Conservation (phyloP, 495 filamentous ascomycete species). For the Neurospora terricola region DNA sequence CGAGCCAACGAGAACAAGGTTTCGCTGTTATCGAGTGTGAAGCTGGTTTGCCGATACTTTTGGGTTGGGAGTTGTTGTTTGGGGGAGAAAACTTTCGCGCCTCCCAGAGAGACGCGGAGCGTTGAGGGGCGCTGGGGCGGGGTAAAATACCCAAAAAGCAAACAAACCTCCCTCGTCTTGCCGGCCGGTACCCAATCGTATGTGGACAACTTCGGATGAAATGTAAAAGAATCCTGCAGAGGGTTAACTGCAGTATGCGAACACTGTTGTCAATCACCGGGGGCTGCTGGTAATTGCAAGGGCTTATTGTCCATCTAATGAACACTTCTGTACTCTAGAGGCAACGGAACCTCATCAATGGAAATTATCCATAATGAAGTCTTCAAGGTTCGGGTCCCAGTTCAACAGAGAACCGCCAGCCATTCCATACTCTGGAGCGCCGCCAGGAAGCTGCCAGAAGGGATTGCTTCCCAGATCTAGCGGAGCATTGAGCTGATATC, state of each 20-base stretch:
- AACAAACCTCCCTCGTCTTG: neutral
- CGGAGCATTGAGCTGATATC: neutral
- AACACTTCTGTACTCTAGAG: neutral
- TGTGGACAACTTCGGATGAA: neutral
- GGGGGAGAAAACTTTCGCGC: neutral
- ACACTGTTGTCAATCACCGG: neutral
- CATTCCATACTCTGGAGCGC: constrained; percentile 1
- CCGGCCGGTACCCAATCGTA: neutral
- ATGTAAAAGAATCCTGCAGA: neutral
- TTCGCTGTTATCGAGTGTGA: neutral
- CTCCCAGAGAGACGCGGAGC: neutral
- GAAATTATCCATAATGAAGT: neutral
- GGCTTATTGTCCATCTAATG: neutral
- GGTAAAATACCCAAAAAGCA: neutral
- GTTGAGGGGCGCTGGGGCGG: no score
- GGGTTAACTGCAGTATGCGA: neutral
- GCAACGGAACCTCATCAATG: neutral
- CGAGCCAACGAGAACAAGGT: neutral
- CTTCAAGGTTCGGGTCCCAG: constrained; percentile 15
- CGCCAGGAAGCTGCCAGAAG: constrained; percentile 9
- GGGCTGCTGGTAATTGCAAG: neutral
- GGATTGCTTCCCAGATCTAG: constrained; percentile 2
- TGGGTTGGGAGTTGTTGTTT: neutral
- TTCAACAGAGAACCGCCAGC: constrained; percentile 5
- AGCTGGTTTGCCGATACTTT: neutral